Evolutionary conservation across 176 grass and related monocot species (phyloP).

Genomic region (Oropetium thomaeum): DNA sequence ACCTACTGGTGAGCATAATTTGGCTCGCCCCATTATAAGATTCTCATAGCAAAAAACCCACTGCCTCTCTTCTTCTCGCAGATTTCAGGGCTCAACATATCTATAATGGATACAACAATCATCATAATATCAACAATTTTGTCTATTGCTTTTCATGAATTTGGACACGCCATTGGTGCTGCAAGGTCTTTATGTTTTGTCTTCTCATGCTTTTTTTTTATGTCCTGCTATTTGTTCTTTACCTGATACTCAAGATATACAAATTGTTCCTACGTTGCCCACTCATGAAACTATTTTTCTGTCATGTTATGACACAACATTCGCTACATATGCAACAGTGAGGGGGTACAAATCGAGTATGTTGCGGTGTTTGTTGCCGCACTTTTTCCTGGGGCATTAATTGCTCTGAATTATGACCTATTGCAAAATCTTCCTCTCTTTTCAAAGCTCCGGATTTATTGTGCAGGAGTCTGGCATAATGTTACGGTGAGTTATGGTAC

Average conservation of each 20-base stretch:
- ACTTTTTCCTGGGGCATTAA: slow-evolving; percentile 89
- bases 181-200: slow-evolving; percentile 63
- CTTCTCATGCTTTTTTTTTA: not conserved
- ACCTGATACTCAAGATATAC: not conserved
- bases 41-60: slow-evolving; percentile 25
- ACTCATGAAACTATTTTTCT: not conserved
- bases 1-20: slow-evolving; percentile 53
- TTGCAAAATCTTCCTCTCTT: slow-evolving; percentile 53
- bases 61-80: slow-evolving; percentile 35
- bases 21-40: slow-evolving; percentile 15
- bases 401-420: slow-evolving; percentile 74
- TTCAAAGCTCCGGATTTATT: slow-evolving; percentile 80
- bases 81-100: slow-evolving; percentile 55
- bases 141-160: slow-evolving; percentile 90
- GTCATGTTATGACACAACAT: slow-evolving; percentile 22
- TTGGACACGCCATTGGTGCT: slow-evolving; percentile 85
- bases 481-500: slow-evolving; percentile 53
- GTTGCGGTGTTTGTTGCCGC: slow-evolving; percentile 73
- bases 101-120: slow-evolving; percentile 50
- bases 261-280: not conserved
- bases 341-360: slow-evolving; percentile 85
- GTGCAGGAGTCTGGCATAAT: slow-evolving; percentile 97
- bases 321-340: slow-evolving; percentile 54
- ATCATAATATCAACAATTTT: slow-evolving; percentile 73
- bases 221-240: slow-evolving; percentile 16